These are phyloP conservation scores for Fusarium penzigii DNA, from an alignment of 2,329 filamentous ascomycete genomes.

Conservation along the genomic window DNA sequence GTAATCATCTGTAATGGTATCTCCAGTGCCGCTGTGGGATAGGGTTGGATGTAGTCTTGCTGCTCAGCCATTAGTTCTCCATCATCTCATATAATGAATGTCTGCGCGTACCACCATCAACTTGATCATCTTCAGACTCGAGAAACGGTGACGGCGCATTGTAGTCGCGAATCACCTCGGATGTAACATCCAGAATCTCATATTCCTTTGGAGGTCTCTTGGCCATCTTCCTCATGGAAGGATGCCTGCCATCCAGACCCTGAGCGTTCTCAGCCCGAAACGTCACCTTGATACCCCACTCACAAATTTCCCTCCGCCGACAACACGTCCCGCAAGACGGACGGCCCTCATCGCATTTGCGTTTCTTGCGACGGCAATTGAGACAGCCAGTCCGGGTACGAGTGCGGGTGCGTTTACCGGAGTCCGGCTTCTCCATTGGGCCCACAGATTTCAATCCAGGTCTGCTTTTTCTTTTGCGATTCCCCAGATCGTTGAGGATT, in stretches of 20 bases:
- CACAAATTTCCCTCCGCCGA: conserved; percentile 33
- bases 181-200: conserved; percentile 40
- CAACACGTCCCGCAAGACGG: conserved; percentile 38
- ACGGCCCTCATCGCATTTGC: conserved; percentile 39
- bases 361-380: conserved; percentile 41
- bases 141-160: conserved; percentile 25
- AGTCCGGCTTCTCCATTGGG: neutral
- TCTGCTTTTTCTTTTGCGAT: too few relatives aligned
- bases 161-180: conserved; percentile 40
- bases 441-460: neutral
- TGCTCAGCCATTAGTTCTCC: neutral
- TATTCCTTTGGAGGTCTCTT: conserved; percentile 30
- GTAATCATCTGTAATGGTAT: conserved; percentile 9
- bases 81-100: neutral
- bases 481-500: too few relatives aligned
- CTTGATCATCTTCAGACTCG: conserved; percentile 18
- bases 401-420: conserved; percentile 33
- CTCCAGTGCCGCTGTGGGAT: neutral
- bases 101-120: conserved; percentile 9
- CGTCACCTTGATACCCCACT: conserved; percentile 41
- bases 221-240: conserved; percentile 36
- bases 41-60: conserved; percentile 1
- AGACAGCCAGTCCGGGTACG: conserved; percentile 39
- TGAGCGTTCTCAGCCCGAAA: conserved; percentile 40
- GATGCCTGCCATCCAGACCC: conserved; percentile 33